Conservation (phyloP, 768 basidiomycete species). For the Lepiota venenata region DNA sequence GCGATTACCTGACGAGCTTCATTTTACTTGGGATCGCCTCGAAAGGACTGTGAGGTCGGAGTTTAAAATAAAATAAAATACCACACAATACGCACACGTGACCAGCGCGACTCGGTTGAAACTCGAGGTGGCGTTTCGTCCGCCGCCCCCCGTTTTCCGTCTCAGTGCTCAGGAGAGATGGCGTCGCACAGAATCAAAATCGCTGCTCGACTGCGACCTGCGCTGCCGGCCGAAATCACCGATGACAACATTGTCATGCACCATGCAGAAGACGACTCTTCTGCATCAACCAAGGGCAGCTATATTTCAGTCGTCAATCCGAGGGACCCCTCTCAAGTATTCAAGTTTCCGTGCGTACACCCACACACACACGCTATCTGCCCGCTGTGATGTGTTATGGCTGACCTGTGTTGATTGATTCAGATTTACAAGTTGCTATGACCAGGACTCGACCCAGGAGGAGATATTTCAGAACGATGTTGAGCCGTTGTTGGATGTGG, state of each 20-base stretch:
- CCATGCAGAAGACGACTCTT: constrained; percentile 32
- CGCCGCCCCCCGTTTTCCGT: no score
- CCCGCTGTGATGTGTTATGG: not conserved
- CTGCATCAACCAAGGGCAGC: constrained; percentile 31
- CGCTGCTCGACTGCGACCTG: constrained; percentile 66
- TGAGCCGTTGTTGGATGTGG: constrained; percentile 72
- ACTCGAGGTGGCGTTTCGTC: no score
- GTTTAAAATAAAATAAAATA: no score
- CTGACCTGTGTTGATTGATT: not conserved
- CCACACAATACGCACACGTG: no score
- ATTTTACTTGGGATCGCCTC: no score
- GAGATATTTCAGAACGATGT: constrained; percentile 79
- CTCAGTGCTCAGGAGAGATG: no score
- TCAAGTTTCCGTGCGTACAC: constrained; percentile 69
- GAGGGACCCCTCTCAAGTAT: constrained; percentile 63
- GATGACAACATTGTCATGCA: constrained; percentile 58
- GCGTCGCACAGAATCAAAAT: constrained; percentile 61
- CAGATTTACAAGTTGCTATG: constrained; percentile 78
- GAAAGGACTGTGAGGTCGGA: no score
- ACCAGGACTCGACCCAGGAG: constrained; percentile 63
- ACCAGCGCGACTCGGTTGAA: no score
- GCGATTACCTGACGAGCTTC: no score
- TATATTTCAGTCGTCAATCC: constrained; percentile 69
- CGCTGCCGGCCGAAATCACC: constrained; percentile 56
- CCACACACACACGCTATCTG: constrained; percentile 38